Percentiles rank a stretch among this genome's conserved stretches.
Conservation (phyloP, 1,284 basidiomycete genomes). For the Ganoderma sinense region DNA sequence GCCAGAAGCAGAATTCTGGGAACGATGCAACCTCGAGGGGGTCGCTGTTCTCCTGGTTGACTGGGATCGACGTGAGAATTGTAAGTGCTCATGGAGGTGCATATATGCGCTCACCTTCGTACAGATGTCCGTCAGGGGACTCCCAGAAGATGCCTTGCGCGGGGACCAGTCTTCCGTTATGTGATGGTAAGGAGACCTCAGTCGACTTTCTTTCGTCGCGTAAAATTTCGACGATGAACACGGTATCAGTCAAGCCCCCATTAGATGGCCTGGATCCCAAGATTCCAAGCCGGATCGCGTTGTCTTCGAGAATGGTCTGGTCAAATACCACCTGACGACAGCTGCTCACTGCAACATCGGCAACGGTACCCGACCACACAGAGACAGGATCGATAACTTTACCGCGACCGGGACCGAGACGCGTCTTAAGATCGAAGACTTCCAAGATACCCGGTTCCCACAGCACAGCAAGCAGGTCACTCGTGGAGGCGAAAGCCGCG, state of each 20-base stretch:
- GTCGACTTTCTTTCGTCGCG: constrained; percentile 17
- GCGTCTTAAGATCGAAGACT: constrained; percentile 75
- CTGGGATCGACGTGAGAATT: constrained; percentile 26
- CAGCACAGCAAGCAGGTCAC: constrained; percentile 72
- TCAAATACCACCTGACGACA: constrained; percentile 34
- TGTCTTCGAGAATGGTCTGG: not conserved
- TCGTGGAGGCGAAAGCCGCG: constrained; percentile 63
- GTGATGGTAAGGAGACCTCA: constrained; percentile 38
- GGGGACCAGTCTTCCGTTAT: constrained; percentile 54
- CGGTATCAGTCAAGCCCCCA: constrained; percentile 21
- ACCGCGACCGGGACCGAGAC: constrained; percentile 65
- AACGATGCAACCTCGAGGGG: constrained; percentile 51
- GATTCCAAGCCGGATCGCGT: constrained; percentile 22
- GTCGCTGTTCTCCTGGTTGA: constrained; percentile 34
- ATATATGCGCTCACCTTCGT: constrained; percentile 50
- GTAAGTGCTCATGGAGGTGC: not conserved
- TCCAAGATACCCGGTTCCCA: constrained; percentile 73
- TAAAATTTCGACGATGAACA: constrained; percentile 25
- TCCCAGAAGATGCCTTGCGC: constrained; percentile 54
- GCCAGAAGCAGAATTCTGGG: constrained; percentile 66
- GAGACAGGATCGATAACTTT: constrained; percentile 68
- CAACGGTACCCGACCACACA: constrained; percentile 53
- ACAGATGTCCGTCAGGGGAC: constrained; percentile 56
- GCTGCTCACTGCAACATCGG: constrained; percentile 14
- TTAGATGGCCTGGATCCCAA: constrained; percentile 27